Base-by-base conservation (phyloP, 2,329 filamentous ascomycete genomes). In the Escovopsis weberi region DNA sequence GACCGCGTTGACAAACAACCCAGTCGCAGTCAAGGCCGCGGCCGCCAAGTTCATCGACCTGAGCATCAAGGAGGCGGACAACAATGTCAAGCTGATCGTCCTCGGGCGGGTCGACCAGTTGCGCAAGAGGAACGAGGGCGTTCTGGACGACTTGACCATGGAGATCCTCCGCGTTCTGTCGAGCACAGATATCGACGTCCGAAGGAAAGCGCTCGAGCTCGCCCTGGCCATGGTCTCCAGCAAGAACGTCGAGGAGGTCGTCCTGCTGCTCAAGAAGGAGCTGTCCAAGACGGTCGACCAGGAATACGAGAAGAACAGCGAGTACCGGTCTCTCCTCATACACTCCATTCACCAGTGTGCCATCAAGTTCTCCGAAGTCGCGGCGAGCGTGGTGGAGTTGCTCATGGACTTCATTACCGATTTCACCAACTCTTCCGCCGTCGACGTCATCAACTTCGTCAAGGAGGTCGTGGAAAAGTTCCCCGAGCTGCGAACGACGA, bases 391-490 rank as follows among this genome's bases (percentile, higher is more conserved):
- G 12, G 91, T 98, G 43, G 91, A 91, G 50, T 75, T 95, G 37
- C 74, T 98, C 42, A 98, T 98, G 91, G 91, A 98, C 63, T 96
- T 96, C 59, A 95, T 98, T 56, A 86, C 85, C 41, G 91, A 98
- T 61, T 95, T 96, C 61, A 96, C 94, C 69, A 95, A 94, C 57
- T 83, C 85, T 37, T 94, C 89, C 2, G 91, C 91, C 1, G 85
- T 98, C 28, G 91, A 98, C 62, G 89, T 98, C 42, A 96, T 98
- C 57, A 88, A 86, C 43, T 98, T 98, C 58, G 88, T 98, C 49
- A 98, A 98, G 66, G 91, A 98, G 61, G 91, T 98, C 4, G 89
- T 96, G 6, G 91, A 98, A 66, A 94, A 94, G 57, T 98, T 96
- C 69, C 91, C 91, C 7, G 80, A 85, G 53, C 74, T 98, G 45